phyloP scores from a whole-genome alignment of 202 grass and related monocot species.

The Alloteropsis angusta region DNA sequence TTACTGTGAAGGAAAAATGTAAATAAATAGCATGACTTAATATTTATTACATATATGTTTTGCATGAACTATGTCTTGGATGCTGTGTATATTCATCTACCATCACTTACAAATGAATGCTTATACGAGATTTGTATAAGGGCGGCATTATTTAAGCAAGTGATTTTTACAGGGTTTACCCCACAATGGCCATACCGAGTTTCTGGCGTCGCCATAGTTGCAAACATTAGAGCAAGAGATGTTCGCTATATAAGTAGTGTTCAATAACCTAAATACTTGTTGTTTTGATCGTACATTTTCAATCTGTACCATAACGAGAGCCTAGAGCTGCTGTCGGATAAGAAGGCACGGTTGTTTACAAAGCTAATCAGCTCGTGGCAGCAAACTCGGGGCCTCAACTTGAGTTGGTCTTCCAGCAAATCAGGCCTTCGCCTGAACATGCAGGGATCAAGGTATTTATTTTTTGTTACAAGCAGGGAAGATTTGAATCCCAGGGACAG shows the following conservation, averaged over 20 bases:
- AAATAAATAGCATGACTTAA: conserved; percentile 27
- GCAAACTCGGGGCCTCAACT: background rate
- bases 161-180: background rate
- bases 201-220: background rate
- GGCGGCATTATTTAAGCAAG: no score
- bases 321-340: background rate
- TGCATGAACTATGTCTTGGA: background rate
- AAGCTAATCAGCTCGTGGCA: background rate
- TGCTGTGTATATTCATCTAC: background rate
- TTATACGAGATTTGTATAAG: background rate
- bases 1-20: background rate
- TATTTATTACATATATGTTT: background rate
- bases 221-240: background rate
- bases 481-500: background rate
- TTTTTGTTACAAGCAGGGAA: background rate
- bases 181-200: background rate
- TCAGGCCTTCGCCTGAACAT: background rate
- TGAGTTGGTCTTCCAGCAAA: background rate
- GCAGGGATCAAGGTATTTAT: background rate
- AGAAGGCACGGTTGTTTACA: background rate
- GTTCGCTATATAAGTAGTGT: background rate
- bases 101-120: background rate
- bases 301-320: no score
- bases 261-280: background rate
- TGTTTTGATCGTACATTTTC: no score